Evolutionary conservation across 495 filamentous ascomycete species (phyloP).

Genomic region (Penicillium mononematosum): DNA sequence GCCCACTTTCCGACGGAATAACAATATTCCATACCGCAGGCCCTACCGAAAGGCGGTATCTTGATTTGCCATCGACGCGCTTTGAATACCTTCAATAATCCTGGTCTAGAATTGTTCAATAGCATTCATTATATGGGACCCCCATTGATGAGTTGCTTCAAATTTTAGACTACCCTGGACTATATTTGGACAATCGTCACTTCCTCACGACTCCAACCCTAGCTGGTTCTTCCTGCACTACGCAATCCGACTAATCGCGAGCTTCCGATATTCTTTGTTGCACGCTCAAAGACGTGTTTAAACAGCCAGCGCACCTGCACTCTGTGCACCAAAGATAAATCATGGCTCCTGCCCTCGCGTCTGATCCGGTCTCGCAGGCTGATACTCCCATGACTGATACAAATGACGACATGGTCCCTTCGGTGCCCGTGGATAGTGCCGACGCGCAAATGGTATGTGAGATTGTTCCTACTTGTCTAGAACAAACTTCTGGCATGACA

Average conservation of each 20-base stretch:
- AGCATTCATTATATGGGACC: background rate
- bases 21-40: background rate
- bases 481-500: too few relatives aligned
- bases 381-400: constrained; percentile 62
- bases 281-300: constrained; percentile 20
- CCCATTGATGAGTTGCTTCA: background rate
- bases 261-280: constrained; percentile 10
- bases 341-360: constrained; percentile 62
- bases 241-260: constrained; percentile 11
- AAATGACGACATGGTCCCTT: constrained; percentile 49
- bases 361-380: constrained; percentile 48
- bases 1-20: constrained; percentile 6
- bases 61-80: constrained; percentile 6
- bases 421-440: constrained; percentile 41
- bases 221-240: background rate
- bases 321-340: constrained; percentile 30
- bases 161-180: background rate
- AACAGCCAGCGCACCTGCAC: constrained; percentile 23
- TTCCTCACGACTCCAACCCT: background rate
- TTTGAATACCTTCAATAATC: background rate
- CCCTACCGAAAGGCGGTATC: constrained; percentile 1
- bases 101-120: constrained; percentile 3
- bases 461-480: background rate
- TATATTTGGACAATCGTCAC: background rate
- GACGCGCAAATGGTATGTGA: constrained; percentile 48